Evolutionary conservation across 345 rosid species (phyloP).

Genomic region (Citrus medica): DNA sequence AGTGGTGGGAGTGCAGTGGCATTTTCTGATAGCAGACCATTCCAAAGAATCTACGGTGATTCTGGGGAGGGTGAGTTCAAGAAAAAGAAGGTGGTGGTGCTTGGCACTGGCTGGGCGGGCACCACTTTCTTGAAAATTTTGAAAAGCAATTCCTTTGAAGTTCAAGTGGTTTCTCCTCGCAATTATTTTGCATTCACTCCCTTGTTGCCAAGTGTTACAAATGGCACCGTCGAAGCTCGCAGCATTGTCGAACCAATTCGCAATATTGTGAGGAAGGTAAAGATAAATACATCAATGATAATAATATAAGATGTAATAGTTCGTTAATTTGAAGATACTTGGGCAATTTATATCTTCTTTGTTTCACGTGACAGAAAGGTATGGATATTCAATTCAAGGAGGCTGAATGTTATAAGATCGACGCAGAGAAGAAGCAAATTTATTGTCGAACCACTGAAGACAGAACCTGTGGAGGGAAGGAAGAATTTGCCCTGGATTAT

Average conservation of each 20-base stretch:
- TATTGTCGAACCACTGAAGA: conserved; percentile 42
- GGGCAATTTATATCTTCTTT: neutral
- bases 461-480: conserved; percentile 33
- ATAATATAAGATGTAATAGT: neutral
- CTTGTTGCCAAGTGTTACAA: conserved; percentile 73
- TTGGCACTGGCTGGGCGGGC: conserved; percentile 87
- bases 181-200: conserved; percentile 87
- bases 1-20: conserved; percentile 60
- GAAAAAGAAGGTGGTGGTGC: conserved; percentile 76
- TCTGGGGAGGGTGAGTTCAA: conserved; percentile 16
- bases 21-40: conserved; percentile 33
- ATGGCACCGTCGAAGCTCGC: conserved; percentile 84
- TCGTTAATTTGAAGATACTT: neutral
- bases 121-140: conserved; percentile 61
- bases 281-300: neutral
- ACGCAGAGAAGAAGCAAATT: conserved; percentile 49
- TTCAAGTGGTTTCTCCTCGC: conserved; percentile 70
- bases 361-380: conserved; percentile 40
- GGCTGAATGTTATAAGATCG: conserved; percentile 72
- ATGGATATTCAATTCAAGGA: conserved; percentile 47
- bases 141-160: conserved; percentile 54
- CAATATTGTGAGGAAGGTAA: conserved; percentile 56
- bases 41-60: conserved; percentile 12
- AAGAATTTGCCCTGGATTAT: conserved; percentile 68
- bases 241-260: conserved; percentile 84